phyloP scores from a whole-genome alignment of 1,284 basidiomycete species.

The Tilletia horrida region DNA sequence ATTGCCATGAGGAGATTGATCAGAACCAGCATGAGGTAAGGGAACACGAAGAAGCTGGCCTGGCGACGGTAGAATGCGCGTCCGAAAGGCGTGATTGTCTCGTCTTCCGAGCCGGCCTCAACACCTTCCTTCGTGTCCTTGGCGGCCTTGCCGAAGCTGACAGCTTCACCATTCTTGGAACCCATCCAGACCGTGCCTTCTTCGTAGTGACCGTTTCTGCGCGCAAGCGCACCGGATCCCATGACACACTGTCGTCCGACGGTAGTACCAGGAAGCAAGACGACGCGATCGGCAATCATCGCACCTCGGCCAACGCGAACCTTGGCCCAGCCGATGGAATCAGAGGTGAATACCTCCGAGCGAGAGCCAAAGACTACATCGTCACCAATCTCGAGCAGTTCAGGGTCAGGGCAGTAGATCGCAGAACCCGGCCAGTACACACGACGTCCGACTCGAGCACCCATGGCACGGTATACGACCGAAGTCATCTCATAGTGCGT shows the following conservation, averaged over 20 bases:
- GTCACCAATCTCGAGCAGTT: slow-evolving; percentile 54
- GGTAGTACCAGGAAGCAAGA: slow-evolving; percentile 51
- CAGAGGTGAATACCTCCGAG: slow-evolving; percentile 53
- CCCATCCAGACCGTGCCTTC: slow-evolving; percentile 55
- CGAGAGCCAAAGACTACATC: slow-evolving; percentile 55
- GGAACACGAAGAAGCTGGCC: slow-evolving; percentile 54
- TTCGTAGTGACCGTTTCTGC: slow-evolving; percentile 53
- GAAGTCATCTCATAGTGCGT: slow-evolving; percentile 56
- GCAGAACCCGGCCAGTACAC: slow-evolving; percentile 55
- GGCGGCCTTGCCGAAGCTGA: slow-evolving; percentile 51
- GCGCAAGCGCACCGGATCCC: slow-evolving; percentile 53
- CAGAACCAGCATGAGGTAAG: slow-evolving; percentile 51
- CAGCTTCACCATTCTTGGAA: slow-evolving; percentile 53
- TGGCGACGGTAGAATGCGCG: slow-evolving; percentile 54
- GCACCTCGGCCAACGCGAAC: slow-evolving; percentile 52
- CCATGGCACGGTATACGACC: slow-evolving; percentile 54
- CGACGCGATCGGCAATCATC: slow-evolving; percentile 55
- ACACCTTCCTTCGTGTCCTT: slow-evolving; percentile 37
- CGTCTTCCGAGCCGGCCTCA: slow-evolving; percentile 32
- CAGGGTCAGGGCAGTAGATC: slow-evolving; percentile 54
- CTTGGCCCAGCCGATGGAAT: slow-evolving; percentile 54
- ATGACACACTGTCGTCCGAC: slow-evolving; percentile 53
- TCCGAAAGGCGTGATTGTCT: slow-evolving; percentile 54
- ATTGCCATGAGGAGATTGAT: slow-evolving; percentile 51
- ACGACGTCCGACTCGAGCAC: slow-evolving; percentile 52